These are phyloP conservation scores for Tilletia caries DNA, from an alignment of 1,284 basidiomycete species.

Conservation along the genomic window DNA sequence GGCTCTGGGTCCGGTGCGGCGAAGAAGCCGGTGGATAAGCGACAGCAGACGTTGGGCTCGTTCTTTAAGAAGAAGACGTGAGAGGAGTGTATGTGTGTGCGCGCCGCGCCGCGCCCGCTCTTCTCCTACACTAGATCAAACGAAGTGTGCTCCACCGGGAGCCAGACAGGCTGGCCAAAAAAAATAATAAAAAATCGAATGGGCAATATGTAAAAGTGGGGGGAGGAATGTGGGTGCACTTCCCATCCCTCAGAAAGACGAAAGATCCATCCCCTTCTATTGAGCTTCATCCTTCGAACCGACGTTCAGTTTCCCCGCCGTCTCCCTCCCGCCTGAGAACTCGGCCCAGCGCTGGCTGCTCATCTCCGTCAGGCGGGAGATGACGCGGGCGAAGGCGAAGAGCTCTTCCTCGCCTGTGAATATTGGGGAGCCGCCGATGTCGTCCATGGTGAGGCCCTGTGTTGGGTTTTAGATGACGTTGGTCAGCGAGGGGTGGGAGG, in stretches of 20 bases:
- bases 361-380: slow-evolving; percentile 51
- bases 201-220: too few species aligned
- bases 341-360: slow-evolving; percentile 37
- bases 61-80: slow-evolving; percentile 30
- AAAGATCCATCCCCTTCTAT: too few species aligned
- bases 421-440: slow-evolving; percentile 48
- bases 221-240: too few species aligned
- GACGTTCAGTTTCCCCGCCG: neutral
- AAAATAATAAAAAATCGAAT: too few species aligned
- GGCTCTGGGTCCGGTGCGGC: neutral
- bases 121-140: neutral
- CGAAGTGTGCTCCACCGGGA: neutral
- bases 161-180: neutral
- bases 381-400: slow-evolving; percentile 51
- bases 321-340: neutral
- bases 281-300: slow-evolving; percentile 13
- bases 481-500: slow-evolving; percentile 7
- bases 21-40: slow-evolving; percentile 27
- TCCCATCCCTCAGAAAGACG: too few species aligned
- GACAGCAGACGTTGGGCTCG: slow-evolving; percentile 37
- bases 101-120: too few species aligned
- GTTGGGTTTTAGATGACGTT: too few species aligned
- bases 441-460: slow-evolving; percentile 43
- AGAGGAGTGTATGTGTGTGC: slow-evolving; percentile 16
- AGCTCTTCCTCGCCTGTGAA: slow-evolving; percentile 51